Conservation (phyloP, 1,139 yeast genomes). For the Yamadazyma oceani region DNA sequence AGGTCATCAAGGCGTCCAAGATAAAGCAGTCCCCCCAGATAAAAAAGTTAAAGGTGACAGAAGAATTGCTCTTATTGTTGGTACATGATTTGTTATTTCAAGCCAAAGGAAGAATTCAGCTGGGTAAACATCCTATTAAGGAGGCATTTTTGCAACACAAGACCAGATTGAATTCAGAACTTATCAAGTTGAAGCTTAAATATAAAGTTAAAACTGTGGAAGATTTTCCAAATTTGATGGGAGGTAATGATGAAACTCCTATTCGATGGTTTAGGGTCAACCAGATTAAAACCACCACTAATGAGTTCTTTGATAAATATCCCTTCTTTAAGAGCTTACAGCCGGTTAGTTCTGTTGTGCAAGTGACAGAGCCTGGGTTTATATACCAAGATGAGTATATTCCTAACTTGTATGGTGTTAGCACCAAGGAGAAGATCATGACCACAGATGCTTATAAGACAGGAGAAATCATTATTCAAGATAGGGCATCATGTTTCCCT, state of each 20-base stretch:
- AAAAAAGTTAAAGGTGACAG: slow-evolving; percentile 40
- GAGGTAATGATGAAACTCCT: slow-evolving; percentile 63
- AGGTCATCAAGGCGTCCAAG: slow-evolving; percentile 65
- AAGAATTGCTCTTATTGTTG: slow-evolving; percentile 57
- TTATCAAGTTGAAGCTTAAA: slow-evolving; percentile 72
- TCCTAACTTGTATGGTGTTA: slow-evolving; percentile 77
- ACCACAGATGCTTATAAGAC: slow-evolving; percentile 61
- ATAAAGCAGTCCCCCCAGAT: slow-evolving; percentile 45
- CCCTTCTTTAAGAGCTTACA: slow-evolving; percentile 45
- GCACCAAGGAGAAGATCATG: slow-evolving; percentile 70
- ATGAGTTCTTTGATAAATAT: slow-evolving; percentile 42
- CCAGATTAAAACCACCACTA: slow-evolving; percentile 44
- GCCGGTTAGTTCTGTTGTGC: slow-evolving; percentile 45
- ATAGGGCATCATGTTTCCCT: slow-evolving; percentile 95
- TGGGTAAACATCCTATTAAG: slow-evolving; percentile 86
- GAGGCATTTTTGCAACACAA: slow-evolving; percentile 77
- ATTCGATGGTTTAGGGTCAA: slow-evolving; percentile 88
- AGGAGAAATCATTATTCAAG: slow-evolving; percentile 88
- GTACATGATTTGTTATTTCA: slow-evolving; percentile 82
- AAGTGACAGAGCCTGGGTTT: slow-evolving; percentile 50
- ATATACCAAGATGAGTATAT: slow-evolving; percentile 72
- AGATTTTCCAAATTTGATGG: slow-evolving; percentile 35
- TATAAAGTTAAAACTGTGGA: slow-evolving; percentile 48
- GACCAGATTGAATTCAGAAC: slow-evolving; percentile 79
- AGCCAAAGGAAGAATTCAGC: slow-evolving; percentile 77